Evolutionary conservation across 1,284 basidiomycete species (phyloP), one percentile per base, ranked within the genome.

Genomic region (Ustilago trichophora): DNA sequence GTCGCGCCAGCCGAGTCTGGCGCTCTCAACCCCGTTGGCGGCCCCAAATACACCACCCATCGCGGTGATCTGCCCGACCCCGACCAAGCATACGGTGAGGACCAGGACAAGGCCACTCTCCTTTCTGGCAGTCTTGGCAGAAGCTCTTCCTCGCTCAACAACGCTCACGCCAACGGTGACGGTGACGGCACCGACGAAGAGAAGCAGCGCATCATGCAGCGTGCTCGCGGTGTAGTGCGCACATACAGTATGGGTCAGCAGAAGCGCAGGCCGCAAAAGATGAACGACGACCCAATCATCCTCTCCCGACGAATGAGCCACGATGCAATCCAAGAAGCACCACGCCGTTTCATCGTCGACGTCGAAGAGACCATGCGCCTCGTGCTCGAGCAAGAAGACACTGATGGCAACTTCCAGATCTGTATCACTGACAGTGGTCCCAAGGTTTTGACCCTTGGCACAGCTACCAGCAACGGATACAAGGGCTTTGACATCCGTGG

Each of bases 281-380:
- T 75, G 67, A 76, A 76, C 47, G 72, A 79, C 49, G 80, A 82
- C 21, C 67, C 70, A 26, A 72, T 80, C 67, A 73, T 73, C 18
- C 65, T 71, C 9, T 47, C 65, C 4, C 70, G 80, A n/a, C 69
- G 80, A 8, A 60, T 80, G 44, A 81, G 80, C 46, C 77, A 79
- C 48, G 80, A 74, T 40, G 85, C 80, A 69, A 44, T 83, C 81
- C 32, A 79, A 77, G 42, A 84, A 83, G 32, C 83, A 80, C 18
- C 86, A 7, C 60, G 76, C 6, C 64, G 77, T 31, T 98, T 97
- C 84, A 87, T 98, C 32, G 93, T 98, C 63, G 95, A 98, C 76
- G 95, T 98, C n/a, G 95, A 98, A 78, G 93, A 97, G 83, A 98
- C 95, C 26, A 93, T 98, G 82, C 89, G 93, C 40, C 88, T 97